Conservation (phyloP, 768 basidiomycete species). For the Amyloporia xantha region DNA sequence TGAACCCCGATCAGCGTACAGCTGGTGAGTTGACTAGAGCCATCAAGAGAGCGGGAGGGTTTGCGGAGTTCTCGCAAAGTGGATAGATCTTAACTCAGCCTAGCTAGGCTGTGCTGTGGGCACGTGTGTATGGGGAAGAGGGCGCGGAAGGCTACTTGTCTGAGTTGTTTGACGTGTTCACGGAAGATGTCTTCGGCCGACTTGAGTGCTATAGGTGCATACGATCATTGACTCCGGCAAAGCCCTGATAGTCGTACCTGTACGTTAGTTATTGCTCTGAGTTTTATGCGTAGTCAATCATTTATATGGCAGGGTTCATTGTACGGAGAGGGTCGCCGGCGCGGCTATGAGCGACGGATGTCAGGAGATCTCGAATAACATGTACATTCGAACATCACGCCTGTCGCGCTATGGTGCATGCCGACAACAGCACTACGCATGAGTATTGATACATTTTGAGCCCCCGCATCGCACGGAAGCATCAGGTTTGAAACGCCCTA, state of each 20-base stretch:
- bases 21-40: constrained; percentile 67
- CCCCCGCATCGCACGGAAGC: no score
- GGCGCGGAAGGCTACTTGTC: not conserved
- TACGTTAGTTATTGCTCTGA: no score
- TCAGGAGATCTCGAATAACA: not conserved
- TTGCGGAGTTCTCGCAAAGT: constrained; percentile 22
- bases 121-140: constrained; percentile 2
- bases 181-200: not conserved
- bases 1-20: constrained; percentile 83
- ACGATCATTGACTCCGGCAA: no score
- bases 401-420: not conserved
- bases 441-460: no score
- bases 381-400: not conserved
- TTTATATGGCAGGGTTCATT: no score
- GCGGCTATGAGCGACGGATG: no score
- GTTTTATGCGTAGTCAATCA: no score
- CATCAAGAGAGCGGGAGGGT: constrained; percentile 47
- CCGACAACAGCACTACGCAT: not conserved
- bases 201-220: no score
- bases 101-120: no score
- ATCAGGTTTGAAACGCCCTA: no score
- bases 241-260: no score
- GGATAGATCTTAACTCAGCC: not conserved
- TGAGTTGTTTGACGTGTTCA: not conserved
- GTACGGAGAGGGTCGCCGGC: no score